Conservation (phyloP, 345 rosid genomes). For the Firmiana major region DNA sequence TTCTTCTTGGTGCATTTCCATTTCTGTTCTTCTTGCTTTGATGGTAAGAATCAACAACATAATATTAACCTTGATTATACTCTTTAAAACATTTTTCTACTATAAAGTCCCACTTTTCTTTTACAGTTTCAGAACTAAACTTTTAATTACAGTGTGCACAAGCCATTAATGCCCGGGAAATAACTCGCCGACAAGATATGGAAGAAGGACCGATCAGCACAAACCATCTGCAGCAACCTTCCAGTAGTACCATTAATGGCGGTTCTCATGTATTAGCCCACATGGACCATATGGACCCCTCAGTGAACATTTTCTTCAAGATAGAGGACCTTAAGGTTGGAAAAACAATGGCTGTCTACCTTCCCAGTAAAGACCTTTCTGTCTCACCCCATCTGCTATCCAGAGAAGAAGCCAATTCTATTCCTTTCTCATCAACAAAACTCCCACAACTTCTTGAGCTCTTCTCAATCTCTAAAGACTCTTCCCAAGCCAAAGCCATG, state of each 20-base stretch:
- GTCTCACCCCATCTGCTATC: constrained; percentile 49
- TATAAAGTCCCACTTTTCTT: background rate
- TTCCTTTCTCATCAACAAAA: constrained; percentile 54
- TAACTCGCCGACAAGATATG: background rate
- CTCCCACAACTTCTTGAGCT: constrained; percentile 45
- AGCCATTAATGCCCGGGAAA: background rate
- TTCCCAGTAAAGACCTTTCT: constrained; percentile 33
- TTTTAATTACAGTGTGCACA: constrained; percentile 1
- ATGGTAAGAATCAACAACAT: constrained; percentile 6
- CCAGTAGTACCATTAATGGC: background rate
- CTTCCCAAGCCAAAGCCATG: constrained; percentile 72
- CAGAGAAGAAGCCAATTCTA: constrained; percentile 49
- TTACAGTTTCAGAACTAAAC: background rate
- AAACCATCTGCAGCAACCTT: constrained; percentile 1
- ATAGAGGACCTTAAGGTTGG: constrained; percentile 42
- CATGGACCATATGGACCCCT: constrained; percentile 35
- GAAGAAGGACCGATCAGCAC: background rate
- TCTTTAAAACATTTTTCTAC: background rate
- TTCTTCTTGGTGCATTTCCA: background rate
- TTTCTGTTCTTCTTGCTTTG: constrained; percentile 1
- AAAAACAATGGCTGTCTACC: constrained; percentile 35
- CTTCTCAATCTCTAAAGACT: constrained; percentile 50
- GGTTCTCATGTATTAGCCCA: background rate
- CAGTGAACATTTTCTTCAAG: constrained; percentile 47
- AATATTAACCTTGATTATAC: background rate